phyloP scores from a whole-genome alignment of 306 rosid genomes.

The Prunus kanzakura region DNA sequence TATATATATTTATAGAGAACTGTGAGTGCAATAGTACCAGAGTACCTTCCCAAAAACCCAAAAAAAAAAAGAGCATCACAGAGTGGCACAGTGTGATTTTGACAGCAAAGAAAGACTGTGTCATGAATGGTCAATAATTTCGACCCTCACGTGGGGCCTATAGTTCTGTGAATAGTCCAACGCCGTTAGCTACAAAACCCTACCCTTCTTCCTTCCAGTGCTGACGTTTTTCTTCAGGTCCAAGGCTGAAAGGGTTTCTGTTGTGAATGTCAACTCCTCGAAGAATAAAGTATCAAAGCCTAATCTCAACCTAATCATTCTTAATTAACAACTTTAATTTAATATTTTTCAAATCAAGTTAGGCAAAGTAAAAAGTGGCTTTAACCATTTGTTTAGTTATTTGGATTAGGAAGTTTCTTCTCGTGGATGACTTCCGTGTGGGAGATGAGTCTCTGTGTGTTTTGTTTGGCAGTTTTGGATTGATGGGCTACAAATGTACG shows the following conservation, averaged over 20 bases:
- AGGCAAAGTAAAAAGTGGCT: conserved; percentile 21
- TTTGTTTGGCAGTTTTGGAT: neutral
- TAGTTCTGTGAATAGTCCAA: neutral
- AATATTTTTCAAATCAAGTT: conserved; percentile 10
- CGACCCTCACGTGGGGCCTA: conserved; percentile 27
- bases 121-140: conserved; percentile 38
- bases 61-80: neutral
- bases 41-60: conserved; percentile 45
- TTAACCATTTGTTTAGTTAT: neutral
- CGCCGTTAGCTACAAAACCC: conserved; percentile 22
- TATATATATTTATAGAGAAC: no score
- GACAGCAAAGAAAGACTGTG: neutral
- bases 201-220: neutral
- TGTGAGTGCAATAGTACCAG: no score
- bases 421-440: conserved; percentile 22
- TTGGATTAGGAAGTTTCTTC: conserved; percentile 2
- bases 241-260: conserved; percentile 1
- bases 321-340: conserved; percentile 9
- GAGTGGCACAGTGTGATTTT: neutral
- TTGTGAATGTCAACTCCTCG: conserved; percentile 30
- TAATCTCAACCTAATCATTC: conserved; percentile 21
- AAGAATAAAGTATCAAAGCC: conserved; percentile 15
- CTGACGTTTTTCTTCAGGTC: conserved; percentile 18
- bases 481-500: neutral
- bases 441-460: neutral